Evolutionary conservation across 306 rosid genomes (phyloP).

Genomic region (Hippophae tibetana): DNA sequence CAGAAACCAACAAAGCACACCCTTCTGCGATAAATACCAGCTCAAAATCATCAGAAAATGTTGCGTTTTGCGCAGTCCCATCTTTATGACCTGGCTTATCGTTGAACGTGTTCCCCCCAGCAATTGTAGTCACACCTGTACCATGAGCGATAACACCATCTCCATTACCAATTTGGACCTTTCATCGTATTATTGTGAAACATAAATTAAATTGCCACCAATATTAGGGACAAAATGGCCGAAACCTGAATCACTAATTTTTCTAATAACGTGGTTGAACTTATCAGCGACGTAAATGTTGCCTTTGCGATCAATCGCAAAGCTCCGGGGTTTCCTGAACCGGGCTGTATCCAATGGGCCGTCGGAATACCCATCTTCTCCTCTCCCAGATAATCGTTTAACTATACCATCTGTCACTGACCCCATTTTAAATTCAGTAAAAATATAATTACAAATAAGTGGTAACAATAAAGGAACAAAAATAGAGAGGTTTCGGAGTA

Average conservation of each 20-base stretch:
- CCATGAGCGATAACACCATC: not conserved
- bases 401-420: constrained; percentile 34
- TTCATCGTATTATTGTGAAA: not conserved
- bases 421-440: not conserved
- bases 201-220: not conserved
- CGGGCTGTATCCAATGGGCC: constrained; percentile 41
- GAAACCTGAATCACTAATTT: constrained; percentile 42
- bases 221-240: not conserved
- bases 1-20: constrained; percentile 46
- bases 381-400: constrained; percentile 34
- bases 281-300: constrained; percentile 61
- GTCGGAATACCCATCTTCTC: constrained; percentile 40
- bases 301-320: constrained; percentile 51
- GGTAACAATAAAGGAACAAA: not conserved
- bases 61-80: constrained; percentile 47
- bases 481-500: not conserved
- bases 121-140: constrained; percentile 67
- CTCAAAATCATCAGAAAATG: constrained; percentile 46
- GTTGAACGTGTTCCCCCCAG: constrained; percentile 29
- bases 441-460: no score
- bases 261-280: constrained; percentile 36
- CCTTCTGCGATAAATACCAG: constrained; percentile 30
- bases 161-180: not conserved
- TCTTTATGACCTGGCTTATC: no score
- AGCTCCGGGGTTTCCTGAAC: constrained; percentile 43